Base-by-base conservation (phyloP, 441 rosid species). In the Raphanus hybrid region DNA sequence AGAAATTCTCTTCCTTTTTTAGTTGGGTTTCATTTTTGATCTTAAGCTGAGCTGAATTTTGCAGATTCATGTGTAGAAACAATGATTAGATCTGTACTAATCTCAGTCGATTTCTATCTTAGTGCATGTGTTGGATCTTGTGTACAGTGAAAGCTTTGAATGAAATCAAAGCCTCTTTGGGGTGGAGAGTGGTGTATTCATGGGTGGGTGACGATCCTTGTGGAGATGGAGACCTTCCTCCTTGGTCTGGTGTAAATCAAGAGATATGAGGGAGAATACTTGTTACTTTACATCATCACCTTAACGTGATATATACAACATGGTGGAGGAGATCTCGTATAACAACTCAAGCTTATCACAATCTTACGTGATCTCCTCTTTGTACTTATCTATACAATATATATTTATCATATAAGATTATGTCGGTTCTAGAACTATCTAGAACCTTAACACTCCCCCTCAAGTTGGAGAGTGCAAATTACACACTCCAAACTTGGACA, bases 151-250 rank as follows among this genome's bases (percentile, higher is more conserved):
- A 90, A 83, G 96, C 96, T 43, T 81, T 90, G 80, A 90, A 89
- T 80, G 93, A 90, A 75, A 90, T 90, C 29, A 90, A 90, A 81
- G 93, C 96, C 3, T 90, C 96, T 18, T 86, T 90, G 60, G 93
- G 96, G 71, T 90, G 96, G 96, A 85, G 91, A 77, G 96, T 90
- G 73, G 93, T 90, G 15, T 90, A 90, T 81, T 80, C 96, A 16
- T 90, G 96, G 96, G 85, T 90, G 2, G 96, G 96, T 75, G 96
- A 90, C 15, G 96, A 90, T 84, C 96, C 96, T 8, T 90, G 96
- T n/a, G 96, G 93, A 11, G 96, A 89, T 78, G 88, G 93, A 26
- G 86, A 85, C 64, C 86, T 89, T 75, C 91, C 87, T 0, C 91
- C 93, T 18, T 90, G 96, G 9, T 87, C 91, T 67, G 92, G 95